Conservation (phyloP, 495 filamentous ascomycete genomes). For the Thozetella sp. region DNA sequence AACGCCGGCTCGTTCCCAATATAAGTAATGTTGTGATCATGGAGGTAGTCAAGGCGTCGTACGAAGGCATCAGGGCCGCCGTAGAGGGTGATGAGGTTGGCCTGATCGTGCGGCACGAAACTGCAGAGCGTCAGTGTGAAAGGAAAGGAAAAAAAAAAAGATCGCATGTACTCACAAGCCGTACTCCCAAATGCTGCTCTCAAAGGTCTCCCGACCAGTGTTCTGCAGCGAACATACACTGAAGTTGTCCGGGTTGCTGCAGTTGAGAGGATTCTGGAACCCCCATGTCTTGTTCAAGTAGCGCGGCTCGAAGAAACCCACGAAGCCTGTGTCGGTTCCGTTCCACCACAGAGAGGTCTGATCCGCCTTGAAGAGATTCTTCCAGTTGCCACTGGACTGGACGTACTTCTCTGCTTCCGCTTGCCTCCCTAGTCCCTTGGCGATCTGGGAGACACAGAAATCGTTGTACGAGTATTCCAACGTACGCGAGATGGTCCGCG, state of each 20-base stretch:
- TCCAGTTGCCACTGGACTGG: slow-evolving; percentile 64
- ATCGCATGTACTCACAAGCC: slow-evolving; percentile 50
- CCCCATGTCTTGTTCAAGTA: slow-evolving; percentile 69
- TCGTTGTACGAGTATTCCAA: slow-evolving; percentile 82
- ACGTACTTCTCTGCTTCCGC: slow-evolving; percentile 64
- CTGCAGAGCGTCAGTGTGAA: slow-evolving; percentile 9
- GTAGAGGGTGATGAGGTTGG: slow-evolving; percentile 57
- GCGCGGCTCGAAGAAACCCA: slow-evolving; percentile 70
- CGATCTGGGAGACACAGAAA: slow-evolving; percentile 71
- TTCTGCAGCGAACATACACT: slow-evolving; percentile 64
- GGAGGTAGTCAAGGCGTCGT: slow-evolving; percentile 64
- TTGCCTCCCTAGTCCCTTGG: slow-evolving; percentile 50
- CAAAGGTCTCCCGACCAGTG: slow-evolving; percentile 68
- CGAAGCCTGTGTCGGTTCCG: slow-evolving; percentile 62
- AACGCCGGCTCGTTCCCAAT: slow-evolving; percentile 77
- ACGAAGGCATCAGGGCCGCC: slow-evolving; percentile 65
- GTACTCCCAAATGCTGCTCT: slow-evolving; percentile 73
- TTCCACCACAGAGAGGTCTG: slow-evolving; percentile 60
- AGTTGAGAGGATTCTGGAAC: slow-evolving; percentile 70
- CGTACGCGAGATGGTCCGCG: slow-evolving; percentile 70
- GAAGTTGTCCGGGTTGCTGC: slow-evolving; percentile 52
- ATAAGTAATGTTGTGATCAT: slow-evolving; percentile 65
- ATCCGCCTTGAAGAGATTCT: slow-evolving; percentile 65
- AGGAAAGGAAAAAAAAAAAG: not conserved
- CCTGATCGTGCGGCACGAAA: slow-evolving; percentile 75